Conservation (phyloP, 2,329 filamentous ascomycete species). For the Exophiala sideris region DNA sequence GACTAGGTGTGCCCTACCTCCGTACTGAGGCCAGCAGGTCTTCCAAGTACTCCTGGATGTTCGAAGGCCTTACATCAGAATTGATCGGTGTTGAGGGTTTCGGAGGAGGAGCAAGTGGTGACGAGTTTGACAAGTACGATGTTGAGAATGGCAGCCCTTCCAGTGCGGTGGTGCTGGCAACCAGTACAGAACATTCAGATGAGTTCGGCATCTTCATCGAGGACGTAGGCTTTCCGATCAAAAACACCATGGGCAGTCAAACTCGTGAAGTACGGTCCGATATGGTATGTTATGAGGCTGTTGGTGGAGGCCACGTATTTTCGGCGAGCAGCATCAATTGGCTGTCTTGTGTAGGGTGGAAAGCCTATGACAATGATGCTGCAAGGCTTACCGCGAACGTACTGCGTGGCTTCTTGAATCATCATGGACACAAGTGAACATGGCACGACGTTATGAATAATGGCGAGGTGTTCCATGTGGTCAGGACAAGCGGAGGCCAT, state of each 20-base stretch:
- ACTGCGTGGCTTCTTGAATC: conserved; percentile 21
- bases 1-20: conserved; percentile 27
- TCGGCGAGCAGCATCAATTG: conserved; percentile 32
- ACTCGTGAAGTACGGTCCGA: conserved; percentile 30
- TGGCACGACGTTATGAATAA: no score
- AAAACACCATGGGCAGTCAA: conserved; percentile 28
- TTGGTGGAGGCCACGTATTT: conserved; percentile 27
- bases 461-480: no score
- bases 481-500: no score
- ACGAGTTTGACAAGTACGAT: conserved; percentile 38
- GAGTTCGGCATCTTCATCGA: conserved; percentile 24
- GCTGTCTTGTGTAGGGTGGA: conserved; percentile 28
- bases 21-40: neutral
- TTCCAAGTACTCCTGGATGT: conserved; percentile 13
- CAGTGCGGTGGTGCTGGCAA: conserved; percentile 30
- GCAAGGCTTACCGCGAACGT: conserved; percentile 30
- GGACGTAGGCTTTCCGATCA: neutral
- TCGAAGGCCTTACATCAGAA: conserved; percentile 22
- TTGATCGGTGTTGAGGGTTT: conserved; percentile 29
- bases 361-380: conserved; percentile 29
- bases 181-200: conserved; percentile 19
- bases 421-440: no score
- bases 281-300: conserved; percentile 28
- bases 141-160: conserved; percentile 31
- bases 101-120: conserved; percentile 33